Percentiles rank a stretch among this genome's conserved stretches.
Conservation (phyloP, 148 eudicot genomes). For the Fagopyrum tataricum region DNA sequence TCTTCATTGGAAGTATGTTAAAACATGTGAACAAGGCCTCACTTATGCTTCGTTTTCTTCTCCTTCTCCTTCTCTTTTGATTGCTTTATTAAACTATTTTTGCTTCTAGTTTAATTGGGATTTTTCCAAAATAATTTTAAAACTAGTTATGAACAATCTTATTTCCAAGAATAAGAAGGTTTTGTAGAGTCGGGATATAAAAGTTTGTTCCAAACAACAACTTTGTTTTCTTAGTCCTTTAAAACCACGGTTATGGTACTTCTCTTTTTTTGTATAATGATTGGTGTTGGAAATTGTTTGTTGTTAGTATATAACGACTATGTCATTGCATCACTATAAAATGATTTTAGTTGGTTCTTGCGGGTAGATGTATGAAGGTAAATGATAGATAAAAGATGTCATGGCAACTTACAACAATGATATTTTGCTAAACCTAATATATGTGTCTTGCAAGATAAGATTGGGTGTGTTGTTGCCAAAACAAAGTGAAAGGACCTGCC, state of each 20-base stretch:
- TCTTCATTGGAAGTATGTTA: background rate
- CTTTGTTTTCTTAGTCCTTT: too few species aligned
- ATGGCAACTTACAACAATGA: conserved; percentile 63
- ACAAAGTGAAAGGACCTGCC: conserved; percentile 67
- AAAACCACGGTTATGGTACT: too few species aligned
- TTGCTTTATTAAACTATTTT: too few species aligned
- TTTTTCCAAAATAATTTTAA: too few species aligned
- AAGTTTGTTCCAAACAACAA: too few species aligned
- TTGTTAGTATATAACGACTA: background rate
- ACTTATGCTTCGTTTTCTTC: background rate
- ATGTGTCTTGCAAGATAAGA: conserved; percentile 76
- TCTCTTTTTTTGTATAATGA: too few species aligned
- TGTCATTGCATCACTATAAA: background rate
- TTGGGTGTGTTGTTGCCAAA: conserved; percentile 57
- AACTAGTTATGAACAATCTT: too few species aligned
- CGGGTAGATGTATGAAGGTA: conserved; percentile 70
- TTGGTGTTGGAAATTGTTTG: background rate
- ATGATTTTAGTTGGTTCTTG: conserved; percentile 8
- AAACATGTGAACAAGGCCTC: background rate
- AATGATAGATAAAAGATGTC: conserved; percentile 53
- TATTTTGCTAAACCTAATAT: conserved; percentile 50
- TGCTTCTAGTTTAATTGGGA: too few species aligned
- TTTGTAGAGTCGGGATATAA: too few species aligned
- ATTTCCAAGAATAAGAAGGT: too few species aligned
- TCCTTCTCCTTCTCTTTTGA: too few species aligned